A percentile compares a stretch with the other conserved stretches of the same genome.
These are phyloP conservation scores for Exserohilum turcica DNA, from an alignment of 2,329 filamentous ascomycete species.

Conservation along the genomic window DNA sequence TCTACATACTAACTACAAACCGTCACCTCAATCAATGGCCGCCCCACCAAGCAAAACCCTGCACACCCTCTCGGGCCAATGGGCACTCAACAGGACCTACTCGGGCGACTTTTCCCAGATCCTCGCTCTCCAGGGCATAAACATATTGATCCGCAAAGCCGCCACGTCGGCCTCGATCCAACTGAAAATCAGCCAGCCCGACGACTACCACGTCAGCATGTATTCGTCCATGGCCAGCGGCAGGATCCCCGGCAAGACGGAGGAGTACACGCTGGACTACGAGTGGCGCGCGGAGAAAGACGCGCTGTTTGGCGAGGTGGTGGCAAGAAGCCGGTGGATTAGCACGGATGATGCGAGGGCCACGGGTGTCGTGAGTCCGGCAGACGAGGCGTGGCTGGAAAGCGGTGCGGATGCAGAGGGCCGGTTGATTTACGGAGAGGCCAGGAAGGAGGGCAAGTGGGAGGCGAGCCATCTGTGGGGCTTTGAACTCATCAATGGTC, in stretches of 20 bases:
- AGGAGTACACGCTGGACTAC: conserved; percentile 17
- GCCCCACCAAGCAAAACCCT: conserved; percentile 14
- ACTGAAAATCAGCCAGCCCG: conserved; percentile 18
- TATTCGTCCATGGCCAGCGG: conserved; percentile 17
- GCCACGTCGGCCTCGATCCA: conserved; percentile 19
- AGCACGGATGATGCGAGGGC: conserved; percentile 12
- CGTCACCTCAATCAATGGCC: conserved; percentile 10
- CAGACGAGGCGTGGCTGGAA: conserved; percentile 14
- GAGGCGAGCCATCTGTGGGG: conserved; percentile 22
- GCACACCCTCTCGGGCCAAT: conserved; percentile 16
- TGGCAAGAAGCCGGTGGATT: conserved; percentile 20
- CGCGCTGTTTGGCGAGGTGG: conserved; percentile 17
- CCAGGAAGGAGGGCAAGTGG: conserved; percentile 17
- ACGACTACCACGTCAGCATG: conserved; percentile 15
- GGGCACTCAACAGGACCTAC: conserved; percentile 16
- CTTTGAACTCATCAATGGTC: conserved; percentile 14
- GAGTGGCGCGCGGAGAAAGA: conserved; percentile 22
- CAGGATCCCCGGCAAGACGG: conserved; percentile 19
- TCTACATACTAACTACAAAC: background rate
- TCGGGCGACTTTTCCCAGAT: conserved; percentile 22
- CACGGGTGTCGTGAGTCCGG: conserved; percentile 4
- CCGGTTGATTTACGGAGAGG: conserved; percentile 15
- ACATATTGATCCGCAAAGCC: conserved; percentile 14
- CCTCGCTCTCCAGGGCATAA: conserved; percentile 20
- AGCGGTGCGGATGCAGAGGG: conserved; percentile 11